Base-by-base conservation (phyloP, 2,329 filamentous ascomycete genomes). In the Penicillium concentricum region DNA sequence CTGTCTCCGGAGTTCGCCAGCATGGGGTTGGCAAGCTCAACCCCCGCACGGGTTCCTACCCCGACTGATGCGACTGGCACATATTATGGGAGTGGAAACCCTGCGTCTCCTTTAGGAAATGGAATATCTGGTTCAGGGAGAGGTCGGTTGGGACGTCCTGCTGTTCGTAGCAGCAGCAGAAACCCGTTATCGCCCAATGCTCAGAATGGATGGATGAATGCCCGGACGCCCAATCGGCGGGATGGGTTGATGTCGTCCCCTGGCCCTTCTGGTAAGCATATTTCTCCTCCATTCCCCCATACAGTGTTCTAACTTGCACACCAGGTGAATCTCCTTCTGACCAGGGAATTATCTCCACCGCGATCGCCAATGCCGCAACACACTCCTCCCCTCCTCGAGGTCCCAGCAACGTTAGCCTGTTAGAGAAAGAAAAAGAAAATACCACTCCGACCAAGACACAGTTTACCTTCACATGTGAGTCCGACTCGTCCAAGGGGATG, bases 401-500 rank as follows among this genome's bases (percentile, higher is more conserved):
- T 15, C 87, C 91, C 70, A 90, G 93, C 69, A 94, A 91, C 74
- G 81, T 88, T 61, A 93, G 89, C 72, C 81, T 92, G 58, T 77
- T 95, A 47, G 87, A 91, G 56, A 88, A 91, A 70, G 86, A 89
- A 72, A 88, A 91, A 70, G 86, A 89, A 72, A 78, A 83, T 6
- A 71, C 83, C 4, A 86, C 83, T 35, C 86, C 90, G 5, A 84
- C 88, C 6, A 91, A 92, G 55, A 89, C 90, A 0, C 91, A 97
- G 67, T 99, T 99, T 72, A 99, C 94, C 10, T 99, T 99, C 71
- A 96, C 91, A 13, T 97, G 92, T 74, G 90, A 95, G 68, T 93
- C 92, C 1, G 91, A 94, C 70, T 91, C 92, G 37, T 87, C 90
- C 1, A 91, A 88, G 57, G 86, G 88, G 54, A 84, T 91, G 72